phyloP scores from a whole-genome alignment of 768 basidiomycete genomes.

The Sarcodon aspratus region DNA sequence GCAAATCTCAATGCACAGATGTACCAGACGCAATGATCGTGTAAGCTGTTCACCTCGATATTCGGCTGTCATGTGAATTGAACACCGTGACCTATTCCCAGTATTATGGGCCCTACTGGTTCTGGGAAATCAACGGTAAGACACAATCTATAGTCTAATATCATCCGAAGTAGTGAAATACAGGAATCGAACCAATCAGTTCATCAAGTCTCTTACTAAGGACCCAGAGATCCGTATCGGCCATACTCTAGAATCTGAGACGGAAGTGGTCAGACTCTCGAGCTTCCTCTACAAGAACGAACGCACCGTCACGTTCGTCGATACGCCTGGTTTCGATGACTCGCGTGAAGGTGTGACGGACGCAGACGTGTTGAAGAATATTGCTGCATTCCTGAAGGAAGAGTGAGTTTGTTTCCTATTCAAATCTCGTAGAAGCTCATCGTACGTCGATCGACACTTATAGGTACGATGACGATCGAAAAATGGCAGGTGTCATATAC shows the following conservation, averaged over 20 bases:
- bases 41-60: too few relatives aligned
- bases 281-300: conserved; percentile 7
- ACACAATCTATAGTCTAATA: not conserved
- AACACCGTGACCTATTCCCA: not conserved
- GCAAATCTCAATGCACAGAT: too few relatives aligned
- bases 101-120: conserved; percentile 14
- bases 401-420: conserved; percentile 1
- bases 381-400: conserved; percentile 4
- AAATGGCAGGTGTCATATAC: conserved; percentile 4
- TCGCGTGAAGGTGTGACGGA: conserved; percentile 16
- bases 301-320: conserved; percentile 33
- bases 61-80: too few relatives aligned
- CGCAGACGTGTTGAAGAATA: conserved; percentile 7
- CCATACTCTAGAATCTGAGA: conserved; percentile 10
- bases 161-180: not conserved
- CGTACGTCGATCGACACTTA: too few relatives aligned
- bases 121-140: conserved; percentile 12
- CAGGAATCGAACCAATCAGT: conserved; percentile 3
- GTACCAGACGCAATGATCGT: too few relatives aligned
- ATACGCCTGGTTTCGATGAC: conserved; percentile 55
- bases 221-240: conserved; percentile 8
- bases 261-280: conserved; percentile 6
- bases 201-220: conserved; percentile 11
- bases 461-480: not conserved
- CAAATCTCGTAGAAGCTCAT: too few relatives aligned